These are phyloP conservation scores for Solanum corneliomulleri DNA, from an alignment of 257 asterid species.

Conservation along the genomic window DNA sequence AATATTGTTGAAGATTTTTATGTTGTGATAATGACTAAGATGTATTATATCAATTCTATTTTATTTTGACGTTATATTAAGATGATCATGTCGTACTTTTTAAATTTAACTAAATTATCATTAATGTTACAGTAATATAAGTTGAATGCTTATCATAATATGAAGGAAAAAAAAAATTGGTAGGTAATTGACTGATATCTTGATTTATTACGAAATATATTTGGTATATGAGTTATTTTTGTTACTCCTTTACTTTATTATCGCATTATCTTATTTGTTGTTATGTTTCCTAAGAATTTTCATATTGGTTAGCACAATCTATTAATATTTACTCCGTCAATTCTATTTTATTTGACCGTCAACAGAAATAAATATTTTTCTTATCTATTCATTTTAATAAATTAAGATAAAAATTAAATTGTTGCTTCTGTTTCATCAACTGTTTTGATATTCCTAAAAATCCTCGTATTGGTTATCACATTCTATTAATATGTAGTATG, in stretches of 20 bases:
- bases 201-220: not conserved
- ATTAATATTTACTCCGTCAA: not conserved
- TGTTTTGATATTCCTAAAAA: not conserved
- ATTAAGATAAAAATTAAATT: not conserved
- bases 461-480: too few relatives aligned
- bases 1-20: not conserved
- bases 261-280: too few relatives aligned
- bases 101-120: too few relatives aligned
- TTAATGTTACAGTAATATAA: not conserved
- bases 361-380: too few relatives aligned
- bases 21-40: too few relatives aligned
- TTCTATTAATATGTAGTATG: too few relatives aligned
- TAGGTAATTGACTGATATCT: not conserved
- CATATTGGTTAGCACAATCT: not conserved
- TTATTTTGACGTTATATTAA: too few relatives aligned
- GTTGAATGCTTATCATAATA: not conserved
- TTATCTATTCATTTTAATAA: too few relatives aligned
- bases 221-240: not conserved
- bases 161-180: not conserved
- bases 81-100: not conserved
- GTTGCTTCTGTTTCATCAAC: not conserved
- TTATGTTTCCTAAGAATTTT: not conserved
- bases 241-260: not conserved
- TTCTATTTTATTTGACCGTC: too few relatives aligned
- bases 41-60: too few relatives aligned